Percentiles rank a stretch among this genome's conserved stretches.
Conservation (phyloP, 768 basidiomycete species). For the Phlebiopsis gigantea region DNA sequence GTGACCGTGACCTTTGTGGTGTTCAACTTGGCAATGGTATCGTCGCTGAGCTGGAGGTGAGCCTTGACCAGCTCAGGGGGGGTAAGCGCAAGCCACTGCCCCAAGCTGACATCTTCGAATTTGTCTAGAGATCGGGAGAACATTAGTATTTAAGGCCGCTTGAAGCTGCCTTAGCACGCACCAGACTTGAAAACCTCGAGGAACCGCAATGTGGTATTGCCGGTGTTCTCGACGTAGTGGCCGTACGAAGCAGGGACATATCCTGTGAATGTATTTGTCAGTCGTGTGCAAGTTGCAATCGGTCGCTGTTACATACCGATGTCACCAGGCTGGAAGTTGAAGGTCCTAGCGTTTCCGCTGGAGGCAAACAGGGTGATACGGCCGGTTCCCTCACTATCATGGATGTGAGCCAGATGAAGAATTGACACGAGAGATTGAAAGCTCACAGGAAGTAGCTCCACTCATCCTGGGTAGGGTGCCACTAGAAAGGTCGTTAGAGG, state of each 20-base stretch:
- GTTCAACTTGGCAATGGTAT: slow-evolving; percentile 42
- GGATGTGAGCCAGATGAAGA: slow-evolving; percentile 5
- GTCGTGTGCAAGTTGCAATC: too few species aligned
- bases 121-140: slow-evolving; percentile 14
- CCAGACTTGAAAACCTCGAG: slow-evolving; percentile 36
- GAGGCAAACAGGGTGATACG: slow-evolving; percentile 56
- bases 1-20: slow-evolving; percentile 47
- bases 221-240: slow-evolving; percentile 41
- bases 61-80: slow-evolving; percentile 57
- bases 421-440: background rate
- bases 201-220: slow-evolving; percentile 32
- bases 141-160: background rate
- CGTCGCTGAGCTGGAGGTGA: slow-evolving; percentile 49
- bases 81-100: slow-evolving; percentile 55
- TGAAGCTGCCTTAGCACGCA: slow-evolving; percentile 7
- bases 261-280: background rate
- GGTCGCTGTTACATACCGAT: slow-evolving; percentile 39
- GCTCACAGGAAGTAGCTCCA: slow-evolving; percentile 35
- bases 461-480: slow-evolving; percentile 68
- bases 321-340: slow-evolving; percentile 59
- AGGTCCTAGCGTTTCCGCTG: slow-evolving; percentile 48
- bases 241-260: slow-evolving; percentile 56
- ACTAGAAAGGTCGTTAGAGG: slow-evolving; percentile 30
- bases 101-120: slow-evolving; percentile 28
- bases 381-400: slow-evolving; percentile 41